A percentile compares a stretch with the other conserved stretches of the same genome.
Evolutionary conservation across 2,329 filamentous ascomycete species (phyloP).

Genomic region (Diaporthe ampelina): DNA sequence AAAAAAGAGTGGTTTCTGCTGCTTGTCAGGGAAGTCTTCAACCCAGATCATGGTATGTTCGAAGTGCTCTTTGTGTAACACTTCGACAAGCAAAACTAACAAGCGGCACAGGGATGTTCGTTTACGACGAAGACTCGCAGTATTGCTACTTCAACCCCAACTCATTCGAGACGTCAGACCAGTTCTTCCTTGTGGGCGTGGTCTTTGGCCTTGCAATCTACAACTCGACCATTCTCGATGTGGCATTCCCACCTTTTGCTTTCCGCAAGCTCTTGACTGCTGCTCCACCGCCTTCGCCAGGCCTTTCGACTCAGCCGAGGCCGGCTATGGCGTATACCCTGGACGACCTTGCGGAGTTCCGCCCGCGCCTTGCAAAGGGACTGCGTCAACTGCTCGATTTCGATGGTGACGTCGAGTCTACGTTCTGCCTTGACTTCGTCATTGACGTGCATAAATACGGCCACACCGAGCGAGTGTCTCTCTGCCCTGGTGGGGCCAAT

Average conservation of each 20-base stretch:
- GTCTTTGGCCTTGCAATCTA: conserved; percentile 92
- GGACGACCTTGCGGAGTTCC: conserved; percentile 86
- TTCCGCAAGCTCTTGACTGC: conserved; percentile 89
- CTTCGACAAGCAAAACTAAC: neutral
- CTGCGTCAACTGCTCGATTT: conserved; percentile 84
- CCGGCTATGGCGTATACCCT: conserved; percentile 80
- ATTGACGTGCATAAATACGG: conserved; percentile 85
- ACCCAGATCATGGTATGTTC: conserved; percentile 84
- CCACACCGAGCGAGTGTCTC: conserved; percentile 73
- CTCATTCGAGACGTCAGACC: conserved; percentile 90
- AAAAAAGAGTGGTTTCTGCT: conserved; percentile 96
- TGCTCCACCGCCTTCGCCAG: conserved; percentile 72
- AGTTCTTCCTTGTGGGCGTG: conserved; percentile 91
- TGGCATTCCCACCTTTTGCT: conserved; percentile 88
- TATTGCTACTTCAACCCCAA: conserved; percentile 95
- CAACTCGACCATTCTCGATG: conserved; percentile 92
- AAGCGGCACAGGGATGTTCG: conserved; percentile 76
- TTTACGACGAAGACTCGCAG: conserved; percentile 90
- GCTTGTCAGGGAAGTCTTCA: conserved; percentile 89
- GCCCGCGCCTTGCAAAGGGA: conserved; percentile 81
- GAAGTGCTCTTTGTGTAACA: neutral
- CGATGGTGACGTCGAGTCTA: conserved; percentile 85
- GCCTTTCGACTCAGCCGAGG: conserved; percentile 68
- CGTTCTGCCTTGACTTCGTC: conserved; percentile 86
- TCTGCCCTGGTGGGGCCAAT: conserved; percentile 80